phyloP scores from a whole-genome alignment of 164 flowering plant species.

The Piper betle region DNA sequence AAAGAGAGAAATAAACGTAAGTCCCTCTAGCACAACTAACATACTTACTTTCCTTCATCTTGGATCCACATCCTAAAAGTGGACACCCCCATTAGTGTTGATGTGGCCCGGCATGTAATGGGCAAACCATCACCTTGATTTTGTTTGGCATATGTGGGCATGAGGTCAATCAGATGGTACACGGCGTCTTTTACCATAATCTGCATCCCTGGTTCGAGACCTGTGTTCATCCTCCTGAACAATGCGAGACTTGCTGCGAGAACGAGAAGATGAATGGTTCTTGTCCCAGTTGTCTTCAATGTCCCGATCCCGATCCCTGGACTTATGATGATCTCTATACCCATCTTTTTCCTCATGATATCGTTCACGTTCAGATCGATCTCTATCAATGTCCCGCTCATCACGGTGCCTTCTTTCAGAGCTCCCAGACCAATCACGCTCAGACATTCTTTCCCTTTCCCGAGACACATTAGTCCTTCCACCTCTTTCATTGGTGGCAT shows the following conservation, averaged over 20 bases:
- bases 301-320: constrained; percentile 7
- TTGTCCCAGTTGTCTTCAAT: constrained; percentile 35
- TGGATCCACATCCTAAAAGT: constrained; percentile 20
- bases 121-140: neutral
- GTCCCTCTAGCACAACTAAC: constrained; percentile 20
- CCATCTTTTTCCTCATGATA: constrained; percentile 65
- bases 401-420: constrained; percentile 52
- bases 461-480: constrained; percentile 38
- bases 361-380: constrained; percentile 51
- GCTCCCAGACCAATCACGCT: constrained; percentile 49
- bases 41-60: constrained; percentile 37
- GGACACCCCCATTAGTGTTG: constrained; percentile 8
- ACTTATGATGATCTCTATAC: constrained; percentile 32
- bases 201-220: constrained; percentile 69
- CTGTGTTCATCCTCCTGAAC: constrained; percentile 55
- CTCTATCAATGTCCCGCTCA: constrained; percentile 46
- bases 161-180: constrained; percentile 39
- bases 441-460: constrained; percentile 54
- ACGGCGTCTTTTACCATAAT: constrained; percentile 78
- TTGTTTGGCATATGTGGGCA: neutral
- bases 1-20: constrained; percentile 7
- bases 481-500: constrained; percentile 43
- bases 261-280: constrained; percentile 59
- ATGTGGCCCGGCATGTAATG: constrained; percentile 6
- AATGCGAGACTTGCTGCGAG: constrained; percentile 56